A percentile compares a stretch with the other conserved stretches of the same genome.
These are phyloP conservation scores for Luvunga scandens DNA, from an alignment of 345 rosid species.

Conservation along the genomic window DNA sequence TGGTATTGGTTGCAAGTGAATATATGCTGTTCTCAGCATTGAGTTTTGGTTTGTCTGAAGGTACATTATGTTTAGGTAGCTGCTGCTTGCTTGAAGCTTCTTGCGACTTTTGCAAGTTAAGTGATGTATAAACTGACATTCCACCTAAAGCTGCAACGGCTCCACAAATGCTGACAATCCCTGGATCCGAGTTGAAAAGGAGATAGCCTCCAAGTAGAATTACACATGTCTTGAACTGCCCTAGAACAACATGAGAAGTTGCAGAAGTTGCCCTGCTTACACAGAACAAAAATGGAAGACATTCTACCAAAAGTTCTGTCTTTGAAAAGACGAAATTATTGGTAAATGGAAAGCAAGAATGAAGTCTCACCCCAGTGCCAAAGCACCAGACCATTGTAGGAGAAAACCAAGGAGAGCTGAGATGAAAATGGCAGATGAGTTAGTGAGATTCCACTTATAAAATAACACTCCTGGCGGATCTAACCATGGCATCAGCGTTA, in stretches of 20 bases:
- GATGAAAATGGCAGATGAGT: constrained; percentile 58
- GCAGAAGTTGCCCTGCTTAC: constrained; percentile 86
- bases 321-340: neutral
- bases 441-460: constrained; percentile 74
- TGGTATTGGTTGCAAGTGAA: neutral
- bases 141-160: constrained; percentile 73
- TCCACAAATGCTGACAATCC: constrained; percentile 75
- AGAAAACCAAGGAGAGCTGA: constrained; percentile 91
- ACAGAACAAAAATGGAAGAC: neutral
- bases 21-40: constrained; percentile 25
- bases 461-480: constrained; percentile 88
- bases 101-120: constrained; percentile 43
- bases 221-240: constrained; percentile 94
- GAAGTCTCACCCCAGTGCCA: constrained; percentile 79
- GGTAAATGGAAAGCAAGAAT: neutral
- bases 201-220: constrained; percentile 79
- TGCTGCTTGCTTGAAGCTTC: constrained; percentile 45
- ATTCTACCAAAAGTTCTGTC: neutral
- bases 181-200: constrained; percentile 70
- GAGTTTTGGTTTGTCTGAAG: constrained; percentile 40
- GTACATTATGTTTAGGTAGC: constrained; percentile 36
- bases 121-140: constrained; percentile 73
- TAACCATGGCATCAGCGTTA: constrained; percentile 88
- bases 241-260: constrained; percentile 86
- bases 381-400: constrained; percentile 95